Evolutionary conservation across 164 flowering plant species (phyloP), one percentile per base, ranked within the genome.

Genomic region (Liriodendron chinense): DNA sequence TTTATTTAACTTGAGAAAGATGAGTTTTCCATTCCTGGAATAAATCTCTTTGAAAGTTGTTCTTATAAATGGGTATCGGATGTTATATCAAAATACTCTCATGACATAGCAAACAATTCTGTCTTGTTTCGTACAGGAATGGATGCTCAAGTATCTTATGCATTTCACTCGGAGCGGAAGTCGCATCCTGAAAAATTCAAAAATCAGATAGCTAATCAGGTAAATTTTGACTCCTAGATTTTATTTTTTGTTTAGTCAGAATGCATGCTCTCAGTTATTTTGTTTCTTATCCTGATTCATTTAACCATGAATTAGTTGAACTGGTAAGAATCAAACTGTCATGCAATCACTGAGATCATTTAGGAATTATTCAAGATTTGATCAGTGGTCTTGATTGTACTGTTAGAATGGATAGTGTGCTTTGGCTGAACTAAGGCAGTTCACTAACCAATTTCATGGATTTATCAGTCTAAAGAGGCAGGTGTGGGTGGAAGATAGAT

Each of bases 81-180:
- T 53, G 59, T 16, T 10, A 53, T 53, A 10, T 53, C 13, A 53
- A 53, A 53, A 53, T 12, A 10, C 18, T 53, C 59, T 16, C 59
- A 53, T 53, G 18, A 53, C 0, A 53, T 53, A 53, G 59, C 53
- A 24, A 1, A 18, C 16, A 18, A 34, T 47, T 47, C n/a, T 67
- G 18, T 67, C 14, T 18, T 9, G 20, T 71, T 9, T 7, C 69
- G 1, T 74, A 24, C 89, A 94, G 99, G 98, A 63, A 92, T 94
- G 98, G 97, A 96, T 91, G 99, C 99, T 66, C 97, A 94, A 85
- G 88, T 96, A 50, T 94, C 99, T 3, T 96, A 96, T 87, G 99
- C 93, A 72, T 96, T 96, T 89, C 99, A 96, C 85, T 78, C 96
- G 56, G 98, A 96, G 81, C 75, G 98, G 50, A 96, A 94, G 79